Percentiles rank a stretch among this genome's conserved stretches.
Evolutionary conservation across 2,329 filamentous ascomycete species (phyloP).

Genomic region (Phyllosticta citriasiana): DNA sequence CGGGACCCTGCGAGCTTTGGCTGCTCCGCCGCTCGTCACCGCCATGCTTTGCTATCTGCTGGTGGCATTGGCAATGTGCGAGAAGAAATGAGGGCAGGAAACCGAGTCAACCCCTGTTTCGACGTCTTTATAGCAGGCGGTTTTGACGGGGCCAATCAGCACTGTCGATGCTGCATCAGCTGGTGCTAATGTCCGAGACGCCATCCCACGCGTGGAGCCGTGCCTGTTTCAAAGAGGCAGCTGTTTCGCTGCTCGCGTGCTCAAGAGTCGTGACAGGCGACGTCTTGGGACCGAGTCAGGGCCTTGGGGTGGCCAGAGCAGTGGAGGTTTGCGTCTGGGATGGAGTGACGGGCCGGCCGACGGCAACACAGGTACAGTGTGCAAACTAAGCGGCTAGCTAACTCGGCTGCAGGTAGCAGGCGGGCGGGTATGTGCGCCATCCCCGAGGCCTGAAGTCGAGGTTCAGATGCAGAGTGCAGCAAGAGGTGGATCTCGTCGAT

Average conservation of each 20-base stretch:
- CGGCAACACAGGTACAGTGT: neutral
- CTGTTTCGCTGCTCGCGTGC: conserved; percentile 1
- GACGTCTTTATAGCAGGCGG: neutral
- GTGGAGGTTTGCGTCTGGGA: neutral
- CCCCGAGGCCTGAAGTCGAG: neutral
- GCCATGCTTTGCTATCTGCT: neutral
- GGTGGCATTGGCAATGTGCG: neutral
- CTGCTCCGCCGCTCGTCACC: neutral
- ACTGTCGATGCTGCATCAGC: neutral
- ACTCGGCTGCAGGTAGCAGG: neutral
- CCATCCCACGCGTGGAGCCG: conserved; percentile 2
- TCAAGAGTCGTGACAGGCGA: neutral
- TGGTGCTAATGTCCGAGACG: neutral
- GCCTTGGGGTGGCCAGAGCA: neutral
- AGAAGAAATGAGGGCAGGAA: no score
- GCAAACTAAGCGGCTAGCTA: no score
- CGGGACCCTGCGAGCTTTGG: neutral
- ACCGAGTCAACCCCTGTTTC: neutral
- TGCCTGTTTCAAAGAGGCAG: conserved; percentile 11
- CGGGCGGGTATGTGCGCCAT: neutral
- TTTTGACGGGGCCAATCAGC: neutral
- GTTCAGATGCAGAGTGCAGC: neutral
- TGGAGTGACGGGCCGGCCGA: neutral
- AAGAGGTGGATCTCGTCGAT: conserved; percentile 8
- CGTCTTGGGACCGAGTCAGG: neutral